Base-by-base conservation (phyloP, 805 yeast species). In the Metschnikowia gelsemii region DNA sequence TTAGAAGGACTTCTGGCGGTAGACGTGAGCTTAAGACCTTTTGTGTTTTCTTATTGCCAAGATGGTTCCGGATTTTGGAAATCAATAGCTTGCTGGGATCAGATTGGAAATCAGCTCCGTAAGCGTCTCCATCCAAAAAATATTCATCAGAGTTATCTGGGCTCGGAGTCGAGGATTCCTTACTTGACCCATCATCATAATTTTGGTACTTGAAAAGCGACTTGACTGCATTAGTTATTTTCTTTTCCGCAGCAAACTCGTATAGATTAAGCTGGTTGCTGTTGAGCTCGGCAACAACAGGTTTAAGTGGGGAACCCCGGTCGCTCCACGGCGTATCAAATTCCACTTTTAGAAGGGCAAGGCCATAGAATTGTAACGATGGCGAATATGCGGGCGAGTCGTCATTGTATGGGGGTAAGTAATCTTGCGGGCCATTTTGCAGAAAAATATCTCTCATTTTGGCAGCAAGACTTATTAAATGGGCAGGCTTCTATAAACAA, bases 251-350 rank as follows among this genome's bases (percentile, higher is more conserved):
- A 8, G 49, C 46, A 14, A 70, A 46, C 27, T 54, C 55, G 44
- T 64, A 61, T 5, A 70, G 37, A 23, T 59, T 59, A 23, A 70
- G 55, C 45, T 69, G 73, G 14, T 70, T 70, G 28, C 69, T 61
- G 47, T 67, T 68, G 25, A 70, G 48, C 46, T 68, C 72, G 18
- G 66, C 52, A 18, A 66, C 47, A 14, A 70, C 70, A 1, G 72
- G 70, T 40, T 58, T 61, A 66, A 71, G 63, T 7, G 50, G 38
- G 23, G 66, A 41, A 16, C 52, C 42, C 6, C 56, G 51, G 36
- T 45, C 53, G 40, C 56, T 60, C 53, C 61, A 70, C 0, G 75
- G 75, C 2, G 72, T 62, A 5, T 46, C 45, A 38, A 67, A 64
- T 51, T 70, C 75, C 13, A 61, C 57, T 32, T 66, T 63, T 26